phyloP scores from a whole-genome alignment of 1,284 basidiomycete species.

The Naganishia sp. region DNA sequence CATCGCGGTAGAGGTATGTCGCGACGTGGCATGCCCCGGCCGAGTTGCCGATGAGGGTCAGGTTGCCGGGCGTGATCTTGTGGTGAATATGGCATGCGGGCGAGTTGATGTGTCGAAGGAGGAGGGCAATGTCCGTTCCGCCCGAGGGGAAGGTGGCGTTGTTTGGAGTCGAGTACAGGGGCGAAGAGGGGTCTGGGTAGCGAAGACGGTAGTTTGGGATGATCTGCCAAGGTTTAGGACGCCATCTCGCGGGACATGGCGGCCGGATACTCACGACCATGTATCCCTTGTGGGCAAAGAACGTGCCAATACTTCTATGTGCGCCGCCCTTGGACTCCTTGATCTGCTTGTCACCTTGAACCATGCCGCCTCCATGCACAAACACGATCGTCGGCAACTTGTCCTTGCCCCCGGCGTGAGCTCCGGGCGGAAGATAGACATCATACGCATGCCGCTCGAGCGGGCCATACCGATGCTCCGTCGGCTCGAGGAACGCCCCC shows the following conservation, averaged over 20 bases:
- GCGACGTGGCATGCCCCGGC: constrained; percentile 28
- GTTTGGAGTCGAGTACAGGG: constrained; percentile 13
- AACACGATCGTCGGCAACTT: constrained; percentile 22
- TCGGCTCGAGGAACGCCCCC: constrained; percentile 11
- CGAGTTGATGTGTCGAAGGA: constrained; percentile 15
- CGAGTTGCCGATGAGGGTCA: constrained; percentile 24
- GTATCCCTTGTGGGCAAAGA: constrained; percentile 26
- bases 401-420: background rate
- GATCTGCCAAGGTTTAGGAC: background rate
- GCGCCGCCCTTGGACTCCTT: constrained; percentile 10
- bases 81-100: constrained; percentile 4
- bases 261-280: constrained; percentile 13
- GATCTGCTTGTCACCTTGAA: constrained; percentile 28
- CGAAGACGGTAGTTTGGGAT: constrained; percentile 31
- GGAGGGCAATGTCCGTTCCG: constrained; percentile 25
- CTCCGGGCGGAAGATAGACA: constrained; percentile 22
- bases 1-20: constrained; percentile 28
- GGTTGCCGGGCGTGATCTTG: background rate
- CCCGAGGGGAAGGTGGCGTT: constrained; percentile 30
- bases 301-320: constrained; percentile 26
- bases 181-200: constrained; percentile 5
- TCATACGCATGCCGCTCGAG: constrained; percentile 26
- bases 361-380: constrained; percentile 30
- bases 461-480: constrained; percentile 16
- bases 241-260: background rate